Percentiles rank a stretch among this genome's conserved stretches.
Conservation (phyloP, 371 early-diverging fungal genomes). For the Rhizopus sp. region DNA sequence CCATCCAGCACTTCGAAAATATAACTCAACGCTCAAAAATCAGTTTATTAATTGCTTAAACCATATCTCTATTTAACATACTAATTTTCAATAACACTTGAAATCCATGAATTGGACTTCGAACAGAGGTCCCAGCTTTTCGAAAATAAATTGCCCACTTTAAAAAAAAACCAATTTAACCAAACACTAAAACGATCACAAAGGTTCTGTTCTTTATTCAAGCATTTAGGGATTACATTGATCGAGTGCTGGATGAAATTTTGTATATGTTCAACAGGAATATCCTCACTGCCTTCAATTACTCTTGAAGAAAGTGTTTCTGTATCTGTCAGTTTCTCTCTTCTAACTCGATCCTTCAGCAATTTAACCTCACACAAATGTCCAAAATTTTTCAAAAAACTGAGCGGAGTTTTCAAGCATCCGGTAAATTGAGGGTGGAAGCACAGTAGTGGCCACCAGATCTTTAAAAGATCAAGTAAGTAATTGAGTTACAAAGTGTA, state of each 20-base stretch:
- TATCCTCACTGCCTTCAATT: conserved; percentile 7
- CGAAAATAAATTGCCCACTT: too few species aligned
- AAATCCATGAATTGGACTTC: too few species aligned
- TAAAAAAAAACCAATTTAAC: conserved; percentile 8
- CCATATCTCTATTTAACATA: conserved; percentile 1
- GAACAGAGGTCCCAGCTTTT: too few species aligned
- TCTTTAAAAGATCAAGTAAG: not conserved
- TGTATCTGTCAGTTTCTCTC: conserved; percentile 8
- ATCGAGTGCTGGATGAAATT: conserved; percentile 12
- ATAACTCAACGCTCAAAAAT: conserved; percentile 17
- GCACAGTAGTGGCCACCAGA: not conserved
- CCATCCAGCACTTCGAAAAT: conserved; percentile 14
- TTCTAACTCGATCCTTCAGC: too few species aligned
- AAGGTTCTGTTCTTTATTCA: conserved; percentile 4
- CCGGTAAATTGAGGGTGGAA: too few species aligned
- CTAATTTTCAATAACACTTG: too few species aligned
- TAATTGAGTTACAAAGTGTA: not conserved
- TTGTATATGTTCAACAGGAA: conserved; percentile 13
- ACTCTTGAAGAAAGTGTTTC: conserved; percentile 11
- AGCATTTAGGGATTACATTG: too few species aligned
- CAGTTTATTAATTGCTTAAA: conserved; percentile 17
- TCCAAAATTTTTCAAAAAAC: too few species aligned
- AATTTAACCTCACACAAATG: too few species aligned
- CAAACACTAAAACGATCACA: conserved; percentile 3
- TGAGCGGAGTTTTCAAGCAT: too few species aligned